Evolutionary conservation across 768 basidiomycete species (phyloP), one percentile per base, ranked within the genome.

Genomic region (Tremella fuciformis): DNA sequence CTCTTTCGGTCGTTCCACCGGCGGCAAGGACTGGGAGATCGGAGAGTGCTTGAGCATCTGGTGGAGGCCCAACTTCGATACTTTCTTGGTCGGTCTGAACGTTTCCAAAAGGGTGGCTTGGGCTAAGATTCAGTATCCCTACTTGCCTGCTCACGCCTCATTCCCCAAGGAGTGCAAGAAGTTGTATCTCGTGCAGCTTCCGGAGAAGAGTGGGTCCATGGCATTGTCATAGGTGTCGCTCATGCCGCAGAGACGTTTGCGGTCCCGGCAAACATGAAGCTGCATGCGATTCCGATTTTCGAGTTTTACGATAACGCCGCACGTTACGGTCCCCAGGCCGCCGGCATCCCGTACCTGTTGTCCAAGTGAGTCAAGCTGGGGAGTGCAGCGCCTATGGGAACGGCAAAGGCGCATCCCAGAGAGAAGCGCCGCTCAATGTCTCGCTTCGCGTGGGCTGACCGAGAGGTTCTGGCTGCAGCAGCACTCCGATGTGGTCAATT

Each of bases 161-260:
- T 91, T 93, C 74, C 96, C 94, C 8, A 99, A 99, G 79, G 94
- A 99, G 74, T 89, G 90, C 81, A 98, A 97, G 80, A 94, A 93
- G 71, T 81, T 96, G 37, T 97, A 89, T 79, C 80, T 97, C 26
- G 89, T 98, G 2, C 89, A 94, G 73, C 89, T 99, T 85, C 96
- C 94, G 1, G 89, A 91, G 75, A 83, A 85, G 60, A 94, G 94
- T 94, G 59, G 71, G 89, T 83, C 21, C 13, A 2, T 19, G 29
- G 11, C 38, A 34, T 8, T 6, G 19, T 24, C 24, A 3, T 18
- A n/a, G 37, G 4, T 40, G 4, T 13, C 19, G 16, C 55, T 53
- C 3, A 39, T 18, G 18, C 9, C 57, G 19, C 77, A 97, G 94
- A 96, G 77, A 89, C 94, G 15, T 85, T 99, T 8, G 91, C 92